phyloP scores from a whole-genome alignment of 2,329 filamentous ascomycete genomes.

The Magnaporthiopsis poae region DNA sequence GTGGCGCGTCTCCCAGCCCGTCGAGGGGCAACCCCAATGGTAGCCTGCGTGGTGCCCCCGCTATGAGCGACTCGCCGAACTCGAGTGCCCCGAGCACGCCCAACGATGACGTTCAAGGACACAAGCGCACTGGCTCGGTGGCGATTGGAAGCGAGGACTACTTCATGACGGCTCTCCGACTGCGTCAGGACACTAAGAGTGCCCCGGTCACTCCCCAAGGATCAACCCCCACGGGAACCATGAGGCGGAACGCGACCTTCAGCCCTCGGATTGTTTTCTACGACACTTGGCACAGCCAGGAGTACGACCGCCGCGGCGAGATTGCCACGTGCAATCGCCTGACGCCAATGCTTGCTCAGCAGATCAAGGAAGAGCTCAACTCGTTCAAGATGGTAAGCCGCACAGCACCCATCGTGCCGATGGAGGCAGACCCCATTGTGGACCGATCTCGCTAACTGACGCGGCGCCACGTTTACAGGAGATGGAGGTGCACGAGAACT shows the following conservation, averaged over 20 bases:
- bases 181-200: constrained; percentile 69
- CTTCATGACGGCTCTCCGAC: constrained; percentile 67
- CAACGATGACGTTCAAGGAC: constrained; percentile 61
- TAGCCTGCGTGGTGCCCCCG: constrained; percentile 51
- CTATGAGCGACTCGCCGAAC: constrained; percentile 65
- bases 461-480: constrained; percentile 51
- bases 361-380: constrained; percentile 99
- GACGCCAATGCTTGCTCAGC: constrained; percentile 92
- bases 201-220: constrained; percentile 64
- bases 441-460: constrained; percentile 14
- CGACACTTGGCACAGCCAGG: constrained; percentile 89
- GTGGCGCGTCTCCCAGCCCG: constrained; percentile 59
- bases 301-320: constrained; percentile 92
- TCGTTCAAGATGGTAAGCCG: constrained; percentile 91
- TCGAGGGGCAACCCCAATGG: constrained; percentile 47
- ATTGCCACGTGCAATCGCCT: constrained; percentile 96
- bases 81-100: constrained; percentile 85
- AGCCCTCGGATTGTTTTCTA: constrained; percentile 90
- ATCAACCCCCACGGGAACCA: constrained; percentile 28
- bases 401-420: no score
- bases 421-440: neutral
- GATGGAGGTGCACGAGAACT: constrained; percentile 98
- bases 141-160: constrained; percentile 79
- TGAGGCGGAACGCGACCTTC: constrained; percentile 61
- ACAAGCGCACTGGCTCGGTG: constrained; percentile 59